Evolutionary conservation across 352 stramenopile genomes (phyloP).

Genomic region (Pythium rishiriense): DNA sequence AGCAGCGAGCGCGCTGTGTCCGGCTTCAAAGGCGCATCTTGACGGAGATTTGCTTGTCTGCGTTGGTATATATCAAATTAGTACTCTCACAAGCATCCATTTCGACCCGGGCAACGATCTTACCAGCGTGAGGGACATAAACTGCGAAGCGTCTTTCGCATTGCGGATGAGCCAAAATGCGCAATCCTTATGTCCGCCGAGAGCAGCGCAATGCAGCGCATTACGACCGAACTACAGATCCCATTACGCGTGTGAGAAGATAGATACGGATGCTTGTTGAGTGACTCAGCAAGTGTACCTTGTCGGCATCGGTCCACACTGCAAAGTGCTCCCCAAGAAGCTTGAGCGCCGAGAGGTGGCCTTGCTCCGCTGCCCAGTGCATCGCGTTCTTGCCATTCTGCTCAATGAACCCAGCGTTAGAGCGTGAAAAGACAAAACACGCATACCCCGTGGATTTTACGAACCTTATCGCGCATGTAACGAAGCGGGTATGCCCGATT

Average conservation of each 20-base stretch:
- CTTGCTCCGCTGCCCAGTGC: conserved; percentile 81
- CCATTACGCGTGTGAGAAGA: not conserved
- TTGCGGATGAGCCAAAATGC: conserved; percentile 84
- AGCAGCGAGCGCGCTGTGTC: conserved; percentile 74
- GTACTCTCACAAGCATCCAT: not conserved
- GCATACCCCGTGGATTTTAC: not conserved
- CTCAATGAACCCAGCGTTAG: not conserved
- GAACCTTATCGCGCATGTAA: conserved; percentile 84
- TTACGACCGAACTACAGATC: conserved; percentile 78
- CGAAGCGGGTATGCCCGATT: conserved; percentile 76
- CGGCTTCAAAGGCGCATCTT: conserved; percentile 83
- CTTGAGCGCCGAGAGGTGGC: conserved; percentile 79
- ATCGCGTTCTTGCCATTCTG: conserved; percentile 89
- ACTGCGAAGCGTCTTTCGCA: conserved; percentile 56
- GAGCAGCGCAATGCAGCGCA: conserved; percentile 73
- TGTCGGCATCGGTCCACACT: conserved; percentile 79
- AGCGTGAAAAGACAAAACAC: not conserved
- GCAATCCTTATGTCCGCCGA: conserved; percentile 83
- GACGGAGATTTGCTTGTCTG: conserved; percentile 89
- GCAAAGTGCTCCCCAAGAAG: conserved; percentile 74
- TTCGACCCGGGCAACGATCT: not conserved
- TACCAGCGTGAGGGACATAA: conserved; percentile 76
- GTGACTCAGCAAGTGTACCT: conserved; percentile 34
- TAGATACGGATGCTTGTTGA: not conserved
- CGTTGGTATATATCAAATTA: not conserved